phyloP scores from a whole-genome alignment of 192 early-diverging fungal genomes.

The Tieghemiomyces parasiticus region DNA sequence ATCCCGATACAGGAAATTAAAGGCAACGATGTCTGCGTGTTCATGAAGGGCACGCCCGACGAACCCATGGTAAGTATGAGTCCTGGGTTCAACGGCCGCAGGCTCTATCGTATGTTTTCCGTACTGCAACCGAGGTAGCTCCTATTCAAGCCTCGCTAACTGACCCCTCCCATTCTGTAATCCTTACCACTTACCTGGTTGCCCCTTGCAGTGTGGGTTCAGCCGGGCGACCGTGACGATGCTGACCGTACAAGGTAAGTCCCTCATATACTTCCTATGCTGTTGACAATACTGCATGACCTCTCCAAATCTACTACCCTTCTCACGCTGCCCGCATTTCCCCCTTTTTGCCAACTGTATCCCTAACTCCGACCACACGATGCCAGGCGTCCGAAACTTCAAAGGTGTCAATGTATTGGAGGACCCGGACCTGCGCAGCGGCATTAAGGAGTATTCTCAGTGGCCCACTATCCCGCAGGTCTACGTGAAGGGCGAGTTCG shows the following conservation, averaged over 20 bases:
- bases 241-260: constrained; percentile 51
- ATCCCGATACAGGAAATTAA: constrained; percentile 41
- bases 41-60: constrained; percentile 95
- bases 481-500: constrained; percentile 89
- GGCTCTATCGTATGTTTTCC: no score
- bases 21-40: constrained; percentile 64
- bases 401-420: constrained; percentile 72
- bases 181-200: no score
- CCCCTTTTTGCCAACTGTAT: no score
- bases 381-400: constrained; percentile 62
- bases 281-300: no score
- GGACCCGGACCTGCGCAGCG: constrained; percentile 79
- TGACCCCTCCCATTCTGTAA: no score
- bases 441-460: constrained; percentile 84
- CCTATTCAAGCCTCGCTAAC: no score
- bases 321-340: no score
- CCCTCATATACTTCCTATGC: no score
- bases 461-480: constrained; percentile 98
- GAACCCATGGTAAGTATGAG: constrained; percentile 58
- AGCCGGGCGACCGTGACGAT: constrained; percentile 87
- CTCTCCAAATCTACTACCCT: no score
- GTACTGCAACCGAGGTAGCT: no score
- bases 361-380: no score
- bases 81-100: no score
- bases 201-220: constrained; percentile 80